Evolutionary conservation across 768 basidiomycete genomes (phyloP).

Genomic region (Kwoniella sp.): DNA sequence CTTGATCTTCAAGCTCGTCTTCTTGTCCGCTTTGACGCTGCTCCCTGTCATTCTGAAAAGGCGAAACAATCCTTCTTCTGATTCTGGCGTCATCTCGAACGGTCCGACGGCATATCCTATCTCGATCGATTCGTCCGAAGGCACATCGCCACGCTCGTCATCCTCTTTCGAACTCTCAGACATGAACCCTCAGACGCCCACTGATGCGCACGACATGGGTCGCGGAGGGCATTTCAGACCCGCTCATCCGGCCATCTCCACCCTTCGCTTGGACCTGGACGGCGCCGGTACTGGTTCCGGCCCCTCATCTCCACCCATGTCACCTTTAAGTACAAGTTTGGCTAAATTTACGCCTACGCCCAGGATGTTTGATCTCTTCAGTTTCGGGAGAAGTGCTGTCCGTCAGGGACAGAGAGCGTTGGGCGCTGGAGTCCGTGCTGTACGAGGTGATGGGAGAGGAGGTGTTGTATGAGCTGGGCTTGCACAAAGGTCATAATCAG

Average conservation of each 20-base stretch:
- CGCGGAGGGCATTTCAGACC: background rate
- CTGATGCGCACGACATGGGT: background rate
- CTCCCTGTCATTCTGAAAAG: constrained; percentile 74
- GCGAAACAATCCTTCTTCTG: constrained; percentile 5
- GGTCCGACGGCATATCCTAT: background rate
- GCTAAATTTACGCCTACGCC: constrained; percentile 47
- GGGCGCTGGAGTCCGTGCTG: constrained; percentile 15
- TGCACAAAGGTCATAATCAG: too few species aligned
- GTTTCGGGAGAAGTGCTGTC: constrained; percentile 40
- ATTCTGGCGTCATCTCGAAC: background rate
- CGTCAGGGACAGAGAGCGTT: constrained; percentile 29
- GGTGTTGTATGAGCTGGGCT: background rate
- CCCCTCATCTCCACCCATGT: constrained; percentile 9
- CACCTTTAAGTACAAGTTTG: constrained; percentile 32
- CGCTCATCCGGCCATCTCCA: constrained; percentile 7
- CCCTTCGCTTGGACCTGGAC: constrained; percentile 11
- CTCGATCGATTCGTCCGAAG: constrained; percentile 7
- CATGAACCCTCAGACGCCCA: background rate
- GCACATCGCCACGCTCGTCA: constrained; percentile 11
- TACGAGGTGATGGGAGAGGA: constrained; percentile 14
- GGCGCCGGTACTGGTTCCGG: background rate
- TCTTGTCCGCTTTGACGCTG: constrained; percentile 79
- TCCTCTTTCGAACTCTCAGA: constrained; percentile 7
- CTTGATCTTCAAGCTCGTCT: constrained; percentile 78
- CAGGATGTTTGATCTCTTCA: constrained; percentile 43